Base-by-base conservation (phyloP, 2,329 filamentous ascomycete species). In the Fusarium palustre region DNA sequence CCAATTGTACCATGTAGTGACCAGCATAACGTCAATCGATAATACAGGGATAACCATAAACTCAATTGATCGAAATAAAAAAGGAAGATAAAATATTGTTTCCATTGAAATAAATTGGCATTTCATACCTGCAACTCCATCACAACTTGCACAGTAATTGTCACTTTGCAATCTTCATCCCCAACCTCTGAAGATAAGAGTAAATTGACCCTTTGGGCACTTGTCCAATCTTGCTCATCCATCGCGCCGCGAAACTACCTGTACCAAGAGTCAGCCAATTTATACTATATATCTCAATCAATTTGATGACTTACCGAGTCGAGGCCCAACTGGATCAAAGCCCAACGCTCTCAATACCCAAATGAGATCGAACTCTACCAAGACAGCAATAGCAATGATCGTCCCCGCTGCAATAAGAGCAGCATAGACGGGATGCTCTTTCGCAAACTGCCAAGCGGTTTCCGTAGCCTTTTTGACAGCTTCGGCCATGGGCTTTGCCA, bases 211-310 rank as follows among this genome's bases (percentile, higher is more conserved):
- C 66, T 28, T 66, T 71, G 3, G 64, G 39, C 2, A 75, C 68
- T 5, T 58, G 20, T 10, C 58, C 71, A 48, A 75, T 68, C 10
- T 41, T 38, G 5, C 64, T 64, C 74, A 75, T 75, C 72, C 71
- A 75, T 13, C 66, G 41, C 2, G 73, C 68, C 1, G 72, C 72
- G 41, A 75, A 71, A 2, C 67, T 74, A 3, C 63, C 74, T 75
- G 1, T 38, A 6, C 5, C 1, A 0, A n/a, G 1, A n/a, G 1
- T 41, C 34, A 47, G 45, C 7, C 7, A 4, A 3, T 34, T 1
- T 2, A 0, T 3, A 3, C 2, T 30, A 18, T 15, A 8, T 5
- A 10, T 2, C 3, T 4, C 1, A 20, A 0, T 3, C 2, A 4
- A 28, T 9, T 5, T 11, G 28, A 20, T 22, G 16, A 68, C 72